Evolutionary conservation across 148 eudicot genomes (phyloP).

Genomic region (Vaccinium darrowii): DNA sequence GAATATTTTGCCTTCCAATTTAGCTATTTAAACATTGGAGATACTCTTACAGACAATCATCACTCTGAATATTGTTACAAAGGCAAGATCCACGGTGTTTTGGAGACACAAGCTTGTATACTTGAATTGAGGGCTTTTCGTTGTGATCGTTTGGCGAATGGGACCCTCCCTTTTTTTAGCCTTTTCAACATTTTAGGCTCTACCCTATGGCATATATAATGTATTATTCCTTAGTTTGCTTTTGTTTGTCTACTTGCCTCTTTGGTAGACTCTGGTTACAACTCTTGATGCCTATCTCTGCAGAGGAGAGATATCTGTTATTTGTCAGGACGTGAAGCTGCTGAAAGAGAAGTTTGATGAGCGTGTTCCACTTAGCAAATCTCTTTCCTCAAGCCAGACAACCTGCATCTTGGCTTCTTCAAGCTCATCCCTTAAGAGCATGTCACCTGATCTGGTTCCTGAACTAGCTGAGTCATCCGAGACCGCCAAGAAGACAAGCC

Average conservation of each 20-base stretch:
- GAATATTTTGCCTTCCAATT: neutral
- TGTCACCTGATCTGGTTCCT: constrained; percentile 32
- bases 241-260: neutral
- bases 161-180: neutral
- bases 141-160: neutral
- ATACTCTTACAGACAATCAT: neutral
- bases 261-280: neutral
- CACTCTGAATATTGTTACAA: neutral
- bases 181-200: neutral
- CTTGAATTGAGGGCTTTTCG: neutral
- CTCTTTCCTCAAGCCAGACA: constrained; percentile 51
- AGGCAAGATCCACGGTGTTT: neutral
- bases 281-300: constrained; percentile 6
- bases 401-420: constrained; percentile 59
- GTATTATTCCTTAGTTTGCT: neutral
- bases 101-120: neutral
- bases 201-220: neutral
- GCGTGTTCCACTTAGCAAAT: constrained; percentile 48
- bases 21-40: neutral
- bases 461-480: constrained; percentile 24
- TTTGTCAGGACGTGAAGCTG: constrained; percentile 67
- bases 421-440: constrained; percentile 39
- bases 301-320: constrained; percentile 91
- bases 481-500: constrained; percentile 19
- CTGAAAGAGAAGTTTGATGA: constrained; percentile 70